Percentiles rank a stretch among this genome's conserved stretches.
Evolutionary conservation across 140 eudicot genomes (phyloP).

Genomic region (Oenanthe javanica): DNA sequence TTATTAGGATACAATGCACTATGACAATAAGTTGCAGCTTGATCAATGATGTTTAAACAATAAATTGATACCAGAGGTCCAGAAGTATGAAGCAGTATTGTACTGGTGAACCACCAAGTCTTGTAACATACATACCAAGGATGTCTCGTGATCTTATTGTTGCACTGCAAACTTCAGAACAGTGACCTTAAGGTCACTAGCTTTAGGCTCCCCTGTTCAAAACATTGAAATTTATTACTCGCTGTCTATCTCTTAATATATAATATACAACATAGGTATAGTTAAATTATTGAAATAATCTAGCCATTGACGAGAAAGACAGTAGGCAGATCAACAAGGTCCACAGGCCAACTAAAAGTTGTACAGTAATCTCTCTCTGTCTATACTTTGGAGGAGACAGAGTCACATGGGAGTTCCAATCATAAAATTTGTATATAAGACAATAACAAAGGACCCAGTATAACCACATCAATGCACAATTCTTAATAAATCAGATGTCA

Average conservation of each 20-base stretch:
- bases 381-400: constrained; percentile 32
- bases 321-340: constrained; percentile 8
- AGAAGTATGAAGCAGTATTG: background rate
- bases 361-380: constrained; percentile 10
- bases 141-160: background rate
- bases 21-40: background rate
- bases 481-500: background rate
- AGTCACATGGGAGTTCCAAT: constrained; percentile 48
- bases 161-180: background rate
- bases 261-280: background rate
- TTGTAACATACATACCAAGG: background rate
- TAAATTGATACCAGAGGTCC: background rate
- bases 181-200: background rate
- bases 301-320: constrained; percentile 7
- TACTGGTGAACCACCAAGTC: background rate
- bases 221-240: constrained; percentile 8
- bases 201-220: background rate
- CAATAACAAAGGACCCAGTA: constrained; percentile 57
- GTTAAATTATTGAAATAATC: background rate
- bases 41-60: background rate
- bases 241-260: background rate
- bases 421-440: constrained; percentile 47
- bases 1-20: background rate
- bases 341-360: constrained; percentile 5
- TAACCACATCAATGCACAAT: constrained; percentile 38